Evolutionary conservation across 2,329 filamentous ascomycete genomes (phyloP).

Genomic region (Fusarium subglutinans): DNA sequence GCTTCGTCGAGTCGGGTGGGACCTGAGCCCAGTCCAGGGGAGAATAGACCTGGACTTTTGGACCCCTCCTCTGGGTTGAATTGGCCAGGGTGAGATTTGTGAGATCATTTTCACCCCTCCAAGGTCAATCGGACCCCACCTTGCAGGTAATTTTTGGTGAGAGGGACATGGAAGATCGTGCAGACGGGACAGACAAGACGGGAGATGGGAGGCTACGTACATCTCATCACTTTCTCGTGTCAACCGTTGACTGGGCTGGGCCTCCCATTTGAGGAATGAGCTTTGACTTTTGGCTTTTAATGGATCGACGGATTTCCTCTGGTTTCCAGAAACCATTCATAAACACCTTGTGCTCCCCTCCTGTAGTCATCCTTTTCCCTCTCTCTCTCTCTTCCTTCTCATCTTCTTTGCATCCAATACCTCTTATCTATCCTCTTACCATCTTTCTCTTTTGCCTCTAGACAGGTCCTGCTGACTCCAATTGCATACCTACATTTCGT

Average conservation of each 20-base stretch:
- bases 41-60: not conserved
- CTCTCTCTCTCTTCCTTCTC: slow-evolving; percentile 7
- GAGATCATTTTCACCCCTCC: slow-evolving; percentile 33
- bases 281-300: slow-evolving; percentile 13
- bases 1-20: slow-evolving; percentile 1
- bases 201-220: slow-evolving; percentile 23
- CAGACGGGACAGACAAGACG: slow-evolving; percentile 15
- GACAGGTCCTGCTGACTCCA: slow-evolving; percentile 28
- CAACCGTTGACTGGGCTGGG: slow-evolving; percentile 26
- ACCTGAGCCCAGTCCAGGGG: slow-evolving; percentile 3
- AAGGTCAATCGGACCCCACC: slow-evolving; percentile 37
- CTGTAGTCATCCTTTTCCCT: not conserved
- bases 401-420: slow-evolving; percentile 15
- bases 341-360: slow-evolving; percentile 33
- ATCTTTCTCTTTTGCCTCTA: slow-evolving; percentile 11
- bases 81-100: slow-evolving; percentile 23
- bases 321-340: slow-evolving; percentile 31
- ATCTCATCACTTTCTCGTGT: slow-evolving; percentile 33
- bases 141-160: slow-evolving; percentile 25
- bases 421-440: not conserved
- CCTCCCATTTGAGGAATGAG: not conserved
- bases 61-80: slow-evolving; percentile 16
- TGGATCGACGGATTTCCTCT: slow-evolving; percentile 26
- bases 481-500: slow-evolving; percentile 10
- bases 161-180: slow-evolving; percentile 17